Evolutionary conservation across 192 early-diverging fungal genomes (phyloP), one percentile per base, ranked within the genome.

Genomic region (Ambispora gerdemannii): DNA sequence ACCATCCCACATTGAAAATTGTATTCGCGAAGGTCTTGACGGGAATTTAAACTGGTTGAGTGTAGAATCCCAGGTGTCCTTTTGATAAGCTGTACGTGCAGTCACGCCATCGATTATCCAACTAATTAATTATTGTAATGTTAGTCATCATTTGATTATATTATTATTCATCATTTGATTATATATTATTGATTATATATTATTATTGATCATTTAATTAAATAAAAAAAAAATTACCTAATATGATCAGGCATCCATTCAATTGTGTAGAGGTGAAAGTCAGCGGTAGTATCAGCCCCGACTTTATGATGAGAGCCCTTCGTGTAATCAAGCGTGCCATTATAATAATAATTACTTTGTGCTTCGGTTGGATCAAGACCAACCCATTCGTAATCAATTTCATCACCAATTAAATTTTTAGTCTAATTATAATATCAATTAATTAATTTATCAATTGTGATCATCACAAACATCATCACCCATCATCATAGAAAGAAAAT

Each of bases 301-400:
- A 70, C 25, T 0, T 52, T 68, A 25, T 78, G 74, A 56, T 75
- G 80, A 6, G 76, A 59, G 68, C 81, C 79, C 67, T 86, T 83
- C 20, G 74, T 82, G 62, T 86, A 86, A 61, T 87, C 84, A 11
- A 85, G 75, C 50, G 80, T 50, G 47, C 77, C 73, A 33, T 81
- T 76, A 77, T 77, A 84, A 71, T 85, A 89, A 65, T 81, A 89
- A 71, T 87, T 89, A 30, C 84, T 82, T 67, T 89, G 85, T 20
- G 83, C 86, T 15, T 81, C 78, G 3, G 58, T 34, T 17, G 67
- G 72, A 47, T 86, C 76, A 10, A 64, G 53, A 8, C 88, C 88
- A 20, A 89, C 86, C 62, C 80, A 80, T 78, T 89, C 88, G 61
- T 83, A 87, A 62, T 87, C 86, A n/a, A 89, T 85, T 67, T 89